These are phyloP conservation scores for Chaetoceros muelleri DNA, from an alignment of 108 stramenopile genomes.

Conservation along the genomic window DNA sequence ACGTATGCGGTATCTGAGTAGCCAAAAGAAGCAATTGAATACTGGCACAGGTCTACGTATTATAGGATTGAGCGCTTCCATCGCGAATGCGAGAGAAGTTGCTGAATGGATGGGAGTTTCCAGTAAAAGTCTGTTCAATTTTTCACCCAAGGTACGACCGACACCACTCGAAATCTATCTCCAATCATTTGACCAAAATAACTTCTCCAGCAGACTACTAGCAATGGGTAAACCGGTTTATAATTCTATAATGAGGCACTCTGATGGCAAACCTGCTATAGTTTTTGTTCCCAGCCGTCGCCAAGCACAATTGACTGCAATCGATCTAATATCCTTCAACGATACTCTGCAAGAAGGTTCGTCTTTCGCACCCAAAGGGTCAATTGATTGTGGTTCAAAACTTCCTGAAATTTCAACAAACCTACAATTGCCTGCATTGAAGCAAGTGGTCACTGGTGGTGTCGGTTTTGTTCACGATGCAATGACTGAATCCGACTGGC, in stretches of 20 bases:
- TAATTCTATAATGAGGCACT: slow-evolving; percentile 66
- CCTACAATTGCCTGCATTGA: slow-evolving; percentile 76
- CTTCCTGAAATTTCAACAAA: slow-evolving; percentile 15
- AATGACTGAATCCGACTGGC: slow-evolving; percentile 73
- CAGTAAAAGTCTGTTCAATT: slow-evolving; percentile 82
- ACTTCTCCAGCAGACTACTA: slow-evolving; percentile 82
- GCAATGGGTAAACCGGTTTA: slow-evolving; percentile 96
- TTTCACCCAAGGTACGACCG: slow-evolving; percentile 90
- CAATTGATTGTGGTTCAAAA: slow-evolving; percentile 10
- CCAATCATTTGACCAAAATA: slow-evolving; percentile 90
- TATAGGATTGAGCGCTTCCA: slow-evolving; percentile 84
- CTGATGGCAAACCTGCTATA: slow-evolving; percentile 63
- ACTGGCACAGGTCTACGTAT: slow-evolving; percentile 47
- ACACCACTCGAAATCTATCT: slow-evolving; percentile 89
- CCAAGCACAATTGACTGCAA: slow-evolving; percentile 95
- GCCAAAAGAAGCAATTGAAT: slow-evolving; percentile 43
- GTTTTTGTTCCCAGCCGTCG: slow-evolving; percentile 93
- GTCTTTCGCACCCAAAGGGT: slow-evolving; percentile 14
- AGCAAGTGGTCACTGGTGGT: slow-evolving; percentile 73
- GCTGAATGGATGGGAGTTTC: slow-evolving; percentile 97
- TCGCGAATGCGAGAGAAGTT: slow-evolving; percentile 96
- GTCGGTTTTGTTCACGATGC: slow-evolving; percentile 92
- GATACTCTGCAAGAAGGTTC: slow-evolving; percentile 48
- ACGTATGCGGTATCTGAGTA: slow-evolving; percentile 88
- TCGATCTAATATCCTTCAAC: slow-evolving; percentile 92